phyloP scores from a whole-genome alignment of 768 basidiomycete species.

The Hericium alpestre region DNA sequence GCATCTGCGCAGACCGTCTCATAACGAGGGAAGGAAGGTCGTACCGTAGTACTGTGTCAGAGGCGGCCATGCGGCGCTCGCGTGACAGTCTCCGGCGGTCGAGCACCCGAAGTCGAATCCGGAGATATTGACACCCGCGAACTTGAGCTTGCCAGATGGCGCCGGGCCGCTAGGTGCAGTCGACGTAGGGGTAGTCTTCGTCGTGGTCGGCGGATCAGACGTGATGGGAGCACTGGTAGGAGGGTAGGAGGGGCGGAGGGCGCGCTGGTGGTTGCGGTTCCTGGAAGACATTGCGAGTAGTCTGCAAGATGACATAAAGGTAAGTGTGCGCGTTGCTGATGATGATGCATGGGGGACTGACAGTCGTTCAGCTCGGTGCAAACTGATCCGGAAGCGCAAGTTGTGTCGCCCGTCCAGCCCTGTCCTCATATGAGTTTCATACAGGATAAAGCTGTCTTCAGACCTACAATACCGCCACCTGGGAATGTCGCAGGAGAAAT shows the following conservation, averaged over 20 bases:
- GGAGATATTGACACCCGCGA: slow-evolving; percentile 41
- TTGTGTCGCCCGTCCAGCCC: slow-evolving; percentile 27
- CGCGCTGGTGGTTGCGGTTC: slow-evolving; percentile 12
- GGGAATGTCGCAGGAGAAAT: background rate
- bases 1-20: too few species aligned
- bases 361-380: slow-evolving; percentile 23
- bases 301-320: slow-evolving; percentile 11
- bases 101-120: slow-evolving; percentile 47
- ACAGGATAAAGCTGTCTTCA: background rate
- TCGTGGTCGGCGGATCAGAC: slow-evolving; percentile 14
- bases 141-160: slow-evolving; percentile 18
- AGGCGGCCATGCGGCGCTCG: slow-evolving; percentile 32
- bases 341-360: slow-evolving; percentile 9
- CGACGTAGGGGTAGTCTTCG: slow-evolving; percentile 5
- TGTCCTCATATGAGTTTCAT: slow-evolving; percentile 1
- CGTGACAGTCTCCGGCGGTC: slow-evolving; percentile 32
- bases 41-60: slow-evolving; percentile 33
- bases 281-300: slow-evolving; percentile 27
- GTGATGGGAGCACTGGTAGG: background rate
- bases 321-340: background rate
- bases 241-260: background rate
- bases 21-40: background rate
- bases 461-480: slow-evolving; percentile 15
- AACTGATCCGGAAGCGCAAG: slow-evolving; percentile 23
- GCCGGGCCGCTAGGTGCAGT: slow-evolving; percentile 3